A percentile compares a stretch with the other conserved stretches of the same genome.
phyloP scores from a whole-genome alignment of 768 basidiomycete genomes.

The Tephrocybe sp. region DNA sequence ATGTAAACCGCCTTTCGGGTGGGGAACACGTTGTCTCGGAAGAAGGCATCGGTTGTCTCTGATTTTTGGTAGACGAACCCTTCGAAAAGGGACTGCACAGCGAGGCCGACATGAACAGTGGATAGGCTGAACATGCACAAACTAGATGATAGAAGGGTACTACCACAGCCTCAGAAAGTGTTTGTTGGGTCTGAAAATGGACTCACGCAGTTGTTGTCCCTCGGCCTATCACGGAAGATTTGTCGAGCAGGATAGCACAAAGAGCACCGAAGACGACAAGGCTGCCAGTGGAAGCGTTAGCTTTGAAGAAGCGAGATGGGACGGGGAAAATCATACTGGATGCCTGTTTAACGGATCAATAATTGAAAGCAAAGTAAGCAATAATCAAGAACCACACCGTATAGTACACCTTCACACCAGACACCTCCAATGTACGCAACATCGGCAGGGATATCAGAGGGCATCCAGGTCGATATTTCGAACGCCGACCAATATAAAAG shows the following conservation, averaged over 20 bases:
- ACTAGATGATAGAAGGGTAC: slow-evolving; percentile 21
- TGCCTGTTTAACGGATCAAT: slow-evolving; percentile 15
- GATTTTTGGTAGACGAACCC: slow-evolving; percentile 22
- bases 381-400: slow-evolving; percentile 24
- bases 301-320: background rate
- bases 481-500: too few relatives aligned
- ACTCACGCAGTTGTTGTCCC: slow-evolving; percentile 20
- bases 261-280: slow-evolving; percentile 24
- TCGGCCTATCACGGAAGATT: slow-evolving; percentile 20
- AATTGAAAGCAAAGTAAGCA: background rate
- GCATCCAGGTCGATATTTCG: slow-evolving; percentile 17
- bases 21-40: slow-evolving; percentile 25
- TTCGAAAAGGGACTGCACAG: slow-evolving; percentile 23
- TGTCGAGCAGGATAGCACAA: slow-evolving; percentile 21
- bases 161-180: background rate
- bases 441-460: slow-evolving; percentile 26
- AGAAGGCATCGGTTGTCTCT: slow-evolving; percentile 19
- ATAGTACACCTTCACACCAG: slow-evolving; percentile 30
- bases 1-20: slow-evolving; percentile 28
- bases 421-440: slow-evolving; percentile 30
- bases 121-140: slow-evolving; percentile 27
- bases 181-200: background rate
- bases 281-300: slow-evolving; percentile 11
- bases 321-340: slow-evolving; percentile 21
- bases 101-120: slow-evolving; percentile 25